Base-by-base conservation (phyloP, 371 early-diverging fungal genomes). In the Lichtheimia corymbifera region DNA sequence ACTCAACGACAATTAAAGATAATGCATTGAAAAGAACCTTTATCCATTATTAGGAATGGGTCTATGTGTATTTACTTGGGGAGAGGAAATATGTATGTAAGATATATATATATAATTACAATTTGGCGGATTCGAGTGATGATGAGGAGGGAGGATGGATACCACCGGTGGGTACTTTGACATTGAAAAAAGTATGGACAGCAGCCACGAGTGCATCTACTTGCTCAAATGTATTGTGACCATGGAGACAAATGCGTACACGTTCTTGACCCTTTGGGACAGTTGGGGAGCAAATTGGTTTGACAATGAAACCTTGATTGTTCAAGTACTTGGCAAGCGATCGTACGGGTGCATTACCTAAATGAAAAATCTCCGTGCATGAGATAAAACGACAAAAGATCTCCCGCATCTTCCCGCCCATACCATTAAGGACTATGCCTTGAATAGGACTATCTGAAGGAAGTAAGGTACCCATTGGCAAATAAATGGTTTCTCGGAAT, bases 201-300 rank as follows among this genome's bases (percentile, higher is more conserved):
- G 83, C 79, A 3, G 58, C 30, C 5, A 85, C 80, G 9, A 91
- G 67, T 15, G 55, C 62, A 51, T 76, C 72, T 13, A 93, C 76
- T 63, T 91, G 85, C 0, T 78, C 77, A 5, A 62, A 41, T 0
- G 89, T 86, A 57, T 93, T 92, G 51, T 90, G 84, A 5, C 85
- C 84, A 70, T 92, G 93, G 30, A 93, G 63, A 65, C 94, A 93
- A 24, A 93, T 88, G 6, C 94, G 78, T 14, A 93, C 82, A 11
- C 94, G 83, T 62, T 93, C 94, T 50, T 82, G 74, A 5, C 94
- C 94, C 50, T 74, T 79, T 1, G 92, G 90, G 1, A 93, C 94
- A 2, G 93, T 92, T 2, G 94, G 94, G 3, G 86, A 88, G 15
- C 91, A 79, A 42, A 93, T 92, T 0, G 94, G 89, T 41, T 89